Conservation (phyloP, 768 basidiomycete species). For the Lentinus brumalis region DNA sequence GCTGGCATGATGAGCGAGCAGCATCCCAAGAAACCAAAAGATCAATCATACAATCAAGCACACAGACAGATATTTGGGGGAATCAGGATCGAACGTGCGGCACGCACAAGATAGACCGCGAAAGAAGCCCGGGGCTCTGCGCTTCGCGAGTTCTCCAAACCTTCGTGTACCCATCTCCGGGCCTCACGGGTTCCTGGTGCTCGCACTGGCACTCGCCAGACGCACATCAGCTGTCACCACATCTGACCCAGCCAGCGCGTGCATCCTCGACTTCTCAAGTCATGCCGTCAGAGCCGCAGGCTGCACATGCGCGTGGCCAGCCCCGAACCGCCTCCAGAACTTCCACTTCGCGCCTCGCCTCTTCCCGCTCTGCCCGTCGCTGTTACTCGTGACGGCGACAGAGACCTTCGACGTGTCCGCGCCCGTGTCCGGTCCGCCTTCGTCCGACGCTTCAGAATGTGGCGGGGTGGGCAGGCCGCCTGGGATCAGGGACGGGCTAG, state of each 20-base stretch:
- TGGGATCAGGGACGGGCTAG: neutral
- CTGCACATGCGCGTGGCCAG: slow-evolving; percentile 1
- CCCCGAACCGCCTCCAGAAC: slow-evolving; percentile 16
- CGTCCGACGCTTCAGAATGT: slow-evolving; percentile 31
- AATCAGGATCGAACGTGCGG: neutral
- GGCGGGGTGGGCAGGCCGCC: slow-evolving; percentile 32
- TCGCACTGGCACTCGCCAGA: neutral
- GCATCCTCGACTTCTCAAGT: neutral
- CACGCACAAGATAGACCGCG: neutral
- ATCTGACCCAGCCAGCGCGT: too few species aligned
- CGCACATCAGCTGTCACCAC: neutral
- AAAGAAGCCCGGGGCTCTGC: neutral
- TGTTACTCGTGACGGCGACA: neutral
- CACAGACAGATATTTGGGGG: neutral
- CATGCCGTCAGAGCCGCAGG: slow-evolving; percentile 12
- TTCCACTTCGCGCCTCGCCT: slow-evolving; percentile 11
- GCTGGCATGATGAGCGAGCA: too few species aligned
- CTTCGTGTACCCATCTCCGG: neutral
- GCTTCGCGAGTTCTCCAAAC: neutral
- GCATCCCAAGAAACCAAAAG: too few species aligned
- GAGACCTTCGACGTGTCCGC: neutral
- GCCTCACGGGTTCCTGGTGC: neutral
- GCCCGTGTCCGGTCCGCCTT: neutral
- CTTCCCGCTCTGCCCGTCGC: neutral
- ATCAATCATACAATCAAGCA: neutral